Evolutionary conservation across 2,329 filamentous ascomycete genomes (phyloP), one percentile per base, ranked within the genome.

Genomic region (Colletotrichum neosansevieriae): DNA sequence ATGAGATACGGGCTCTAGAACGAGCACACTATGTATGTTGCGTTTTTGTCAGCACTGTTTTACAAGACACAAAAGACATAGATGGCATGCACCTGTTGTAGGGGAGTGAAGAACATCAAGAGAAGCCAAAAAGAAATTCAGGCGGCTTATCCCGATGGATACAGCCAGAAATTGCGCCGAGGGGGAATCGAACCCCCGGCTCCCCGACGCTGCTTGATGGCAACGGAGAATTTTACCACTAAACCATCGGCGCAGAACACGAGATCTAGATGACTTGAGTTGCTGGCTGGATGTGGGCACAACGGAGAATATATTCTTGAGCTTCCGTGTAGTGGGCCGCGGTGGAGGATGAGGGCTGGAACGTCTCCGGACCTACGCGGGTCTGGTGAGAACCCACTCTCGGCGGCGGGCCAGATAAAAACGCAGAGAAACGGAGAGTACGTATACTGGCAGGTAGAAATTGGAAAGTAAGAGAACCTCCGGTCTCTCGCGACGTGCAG

Each of bases 201-300:
- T 59, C 57, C 57, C 57, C 57, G 57, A 59, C 57, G 57, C 57
- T 59, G 57, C 57, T 59, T 6, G 32, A 40, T 59, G 57, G 57
- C 57, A 59, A 59, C 57, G 57, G 57, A 59, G 57, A 59, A 59
- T 59, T 59, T 59, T 59, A 59, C 57, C 57, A 59, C 57, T 59
- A 59, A 59, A 59, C 44, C 57, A 59, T 59, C 57, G 57, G 57
- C 57, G 57, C 57, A 50, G 7, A 1, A 5, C 5, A 50, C 32
- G 32, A 29, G 9, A 24, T 12, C 2, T 1, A 12, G 12, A 17
- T 32, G 6, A 21, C 17, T 29, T 15, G n/a, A 21, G 34, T 5
- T 59, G 57, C 13, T 17, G 13, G 1, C 1, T 21, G 2, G 21
- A 2, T 2, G n/a, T n/a, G n/a, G 19, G 7, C 19, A 19, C 7